Evolutionary conservation across 768 basidiomycete species (phyloP), one percentile per base, ranked within the genome.

Genomic region (Lyophyllum atratum): DNA sequence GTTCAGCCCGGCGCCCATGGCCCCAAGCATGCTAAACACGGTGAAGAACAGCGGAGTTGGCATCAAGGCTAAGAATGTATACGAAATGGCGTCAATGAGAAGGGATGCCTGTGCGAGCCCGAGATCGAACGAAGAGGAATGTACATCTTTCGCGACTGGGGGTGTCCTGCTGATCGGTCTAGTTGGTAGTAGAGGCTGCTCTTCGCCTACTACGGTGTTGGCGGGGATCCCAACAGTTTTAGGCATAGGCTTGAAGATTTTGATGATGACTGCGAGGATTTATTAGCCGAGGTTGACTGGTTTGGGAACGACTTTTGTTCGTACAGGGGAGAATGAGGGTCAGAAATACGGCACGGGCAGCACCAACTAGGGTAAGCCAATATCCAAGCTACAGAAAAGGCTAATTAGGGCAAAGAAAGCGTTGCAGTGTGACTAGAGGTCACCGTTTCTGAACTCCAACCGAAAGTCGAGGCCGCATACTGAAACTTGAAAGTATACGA

Each of bases 381-480:
- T 91, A 91, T n/a, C 89, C 89, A n/a, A 86, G 67, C 90, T 91
- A 54, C 26, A 10, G 15, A 52, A 57, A 46, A 22, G 53, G n/a
- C 40, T 39, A 12, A 17, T 48, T 51, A 12, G 25, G 44, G 57
- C n/a, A 21, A 17, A 22, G 49, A 25, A 21, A 14, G 33, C 49
- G 3, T 11, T 4, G 11, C 52, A 19, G 11, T 33, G 24, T 48
- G 34, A 14, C 4, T 28, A 47, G 15, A n/a, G 64, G 80, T 33
- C 60, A 89, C 88, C 54, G 70, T 75, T 73, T 89, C 86, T 21
- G 90, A 76, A 25, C 71, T 78, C 91, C 90, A 93, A 3, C 79
- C 76, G 67, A 89, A 92, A 3, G 73, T 76, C 0, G 76, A 70
- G 9, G 80, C 75, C 2, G 84, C 82, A 68, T 87, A 93, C 61